Base-by-base conservation (phyloP, 2,329 filamentous ascomycete genomes). In the Cladosporium sp. region DNA sequence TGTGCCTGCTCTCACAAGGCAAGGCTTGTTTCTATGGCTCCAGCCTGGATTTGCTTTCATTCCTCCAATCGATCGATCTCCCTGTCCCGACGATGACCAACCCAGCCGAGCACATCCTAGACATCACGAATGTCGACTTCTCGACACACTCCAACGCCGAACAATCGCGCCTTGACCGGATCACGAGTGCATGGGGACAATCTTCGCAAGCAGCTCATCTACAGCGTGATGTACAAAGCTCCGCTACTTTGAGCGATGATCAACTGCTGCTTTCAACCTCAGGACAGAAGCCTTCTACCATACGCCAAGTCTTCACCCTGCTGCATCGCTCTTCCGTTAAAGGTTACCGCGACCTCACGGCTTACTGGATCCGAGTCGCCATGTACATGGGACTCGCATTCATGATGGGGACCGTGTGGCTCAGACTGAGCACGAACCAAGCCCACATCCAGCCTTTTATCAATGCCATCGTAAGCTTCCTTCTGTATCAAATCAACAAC, bases 341-440 rank as follows among this genome's bases (percentile, higher is more conserved):
- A 79, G 88, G 86, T 64, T 90, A 92, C 74, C 87, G 92, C 30
- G 92, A 96, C 73, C 81, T 95, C 2, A 85, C 96, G 43, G 90
- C 88, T 0, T 96, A 95, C 73, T 90, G 89, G 1, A 91, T 94
- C 68, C 86, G 92, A 2, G 80, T 94, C 32, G 88, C 84, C 36
- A 95, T 95, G 91, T 94, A 95, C 75, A 81, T 88, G 58, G 86
- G 85, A 14, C 82, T 95, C 8, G 91, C 91, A 1, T 86, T 94
- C 69, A 88, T 94, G 85, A 92, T 93, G 88, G 91, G 92, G 2
- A 95, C 92, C 0, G 90, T 96, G 7, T 96, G 90, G 88, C 79
- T 95, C n/a, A 86, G 91, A 2, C 82, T 96, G 1, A 77, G 83
- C 3, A 82, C 87, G 0, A 79, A 82, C 0, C 91, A 95, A 74